Base-by-base conservation (phyloP, 2,329 filamentous ascomycete genomes). In the Colletotrichum sublineola region DNA sequence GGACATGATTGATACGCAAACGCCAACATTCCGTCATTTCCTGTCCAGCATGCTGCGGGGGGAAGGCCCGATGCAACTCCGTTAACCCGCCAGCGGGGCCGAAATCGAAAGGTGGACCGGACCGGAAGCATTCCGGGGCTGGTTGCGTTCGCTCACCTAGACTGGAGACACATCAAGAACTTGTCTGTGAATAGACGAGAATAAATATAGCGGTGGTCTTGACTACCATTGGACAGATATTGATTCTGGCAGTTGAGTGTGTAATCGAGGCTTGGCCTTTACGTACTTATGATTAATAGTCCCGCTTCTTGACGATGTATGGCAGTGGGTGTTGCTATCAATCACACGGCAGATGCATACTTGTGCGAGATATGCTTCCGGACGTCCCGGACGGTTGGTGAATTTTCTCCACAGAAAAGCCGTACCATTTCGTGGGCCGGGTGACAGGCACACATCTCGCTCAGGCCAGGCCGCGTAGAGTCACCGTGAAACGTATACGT, bases 1-100 rank as follows among this genome's bases (percentile, higher is more conserved):
- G 14, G 46, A 60, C 62, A 29, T 46, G 53, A 29, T 20, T 20
- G 33, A 20, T 42, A 36, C 14, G 18, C 52, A 20, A 20, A 48
- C 14, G n/a, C 15, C 33, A 31, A 1, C 20, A 2, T 44, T 29
- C 40, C 40, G 12, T 38, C 40, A 50, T n/a, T 29, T 2, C n/a
- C 9, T 20, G 24, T 42, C 61, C 33, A 48, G 33, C 2, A 40
- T 60, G 36, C 62, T 55, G 53, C 53, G 29, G 57, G n/a, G 18
- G 0, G 57, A 18, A 12, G 0, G 29, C 38, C 63, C 38, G 55
- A 67, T 46, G 3, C 29, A 12, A 52, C 62, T 58, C 67, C 63
- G 53, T 48, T 60, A 15, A 46, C 46, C 55, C 67, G 67, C 18
- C 9, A 24, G 46, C 44, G 67, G 67, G 44, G 67, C 67, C 53